Evolutionary conservation across 768 basidiomycete species (phyloP).

Genomic region (Rhodocollybia butyracea): DNA sequence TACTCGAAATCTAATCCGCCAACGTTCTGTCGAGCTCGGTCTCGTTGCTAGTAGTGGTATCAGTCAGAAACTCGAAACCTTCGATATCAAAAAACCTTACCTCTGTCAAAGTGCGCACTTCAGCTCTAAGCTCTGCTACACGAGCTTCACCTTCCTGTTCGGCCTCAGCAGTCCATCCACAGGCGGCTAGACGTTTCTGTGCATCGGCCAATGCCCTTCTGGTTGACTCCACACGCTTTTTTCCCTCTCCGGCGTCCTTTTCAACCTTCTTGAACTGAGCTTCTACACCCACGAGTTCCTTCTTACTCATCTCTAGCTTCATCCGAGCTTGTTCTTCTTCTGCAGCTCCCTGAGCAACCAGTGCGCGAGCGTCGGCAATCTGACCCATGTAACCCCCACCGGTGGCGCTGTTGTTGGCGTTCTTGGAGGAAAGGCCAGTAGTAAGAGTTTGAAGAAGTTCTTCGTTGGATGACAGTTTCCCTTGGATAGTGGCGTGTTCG

Average conservation of each 20-base stretch:
- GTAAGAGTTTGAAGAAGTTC: constrained; percentile 93
- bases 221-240: constrained; percentile 62
- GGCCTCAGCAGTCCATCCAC: constrained; percentile 76
- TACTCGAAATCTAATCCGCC: constrained; percentile 84
- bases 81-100: constrained; percentile 34
- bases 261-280: constrained; percentile 79
- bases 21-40: constrained; percentile 61
- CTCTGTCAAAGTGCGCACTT: constrained; percentile 58
- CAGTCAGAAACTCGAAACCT: constrained; percentile 5
- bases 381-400: constrained; percentile 97
- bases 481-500: constrained; percentile 57
- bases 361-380: constrained; percentile 78
- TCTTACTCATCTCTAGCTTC: constrained; percentile 72
- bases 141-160: constrained; percentile 56
- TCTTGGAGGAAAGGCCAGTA: constrained; percentile 71
- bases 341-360: constrained; percentile 70
- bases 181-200: constrained; percentile 47
- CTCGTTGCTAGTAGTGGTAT: constrained; percentile 52
- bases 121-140: constrained; percentile 48
- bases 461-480: constrained; percentile 69
- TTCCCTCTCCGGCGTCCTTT: constrained; percentile 75
- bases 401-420: constrained; percentile 56
- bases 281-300: constrained; percentile 77
- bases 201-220: constrained; percentile 56
- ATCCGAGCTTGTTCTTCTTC: constrained; percentile 82